Percentiles rank a stretch among this genome's conserved stretches.
phyloP scores from a whole-genome alignment of 176 grass and related monocot species.

The Eragrostis nindensis region DNA sequence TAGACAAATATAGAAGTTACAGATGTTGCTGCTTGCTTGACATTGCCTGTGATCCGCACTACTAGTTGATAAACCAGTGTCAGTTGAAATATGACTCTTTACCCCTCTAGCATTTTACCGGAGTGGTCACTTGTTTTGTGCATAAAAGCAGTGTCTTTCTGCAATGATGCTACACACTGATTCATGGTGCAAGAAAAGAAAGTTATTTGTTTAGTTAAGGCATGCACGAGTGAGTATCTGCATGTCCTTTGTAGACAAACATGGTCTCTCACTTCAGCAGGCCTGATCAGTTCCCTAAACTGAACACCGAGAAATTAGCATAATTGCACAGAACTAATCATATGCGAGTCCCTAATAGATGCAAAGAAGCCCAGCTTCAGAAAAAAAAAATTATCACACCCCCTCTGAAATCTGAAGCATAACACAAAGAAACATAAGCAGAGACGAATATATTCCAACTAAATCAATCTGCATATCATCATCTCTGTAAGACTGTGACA shows the following conservation, averaged over 20 bases:
- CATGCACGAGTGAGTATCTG: neutral
- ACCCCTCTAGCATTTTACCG: neutral
- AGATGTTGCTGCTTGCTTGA: slow-evolving; percentile 13
- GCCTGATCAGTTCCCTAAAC: neutral
- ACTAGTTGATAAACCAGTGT: neutral
- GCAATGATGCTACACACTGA: neutral
- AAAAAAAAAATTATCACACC: neutral
- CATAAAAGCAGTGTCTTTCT: neutral
- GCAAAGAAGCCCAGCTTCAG: neutral
- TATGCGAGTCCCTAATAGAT: neutral
- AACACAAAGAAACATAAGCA: neutral
- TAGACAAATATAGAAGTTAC: neutral
- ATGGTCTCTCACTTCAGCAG: neutral
- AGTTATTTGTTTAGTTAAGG: neutral
- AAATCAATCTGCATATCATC: slow-evolving; percentile 11
- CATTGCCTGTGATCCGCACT: neutral
- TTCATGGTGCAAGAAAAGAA: neutral
- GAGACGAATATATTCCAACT: neutral
- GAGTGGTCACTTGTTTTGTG: neutral
- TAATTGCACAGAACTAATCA: neutral
- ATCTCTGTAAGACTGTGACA: neutral
- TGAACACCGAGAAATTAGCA: neutral
- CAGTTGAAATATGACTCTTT: slow-evolving; percentile 14
- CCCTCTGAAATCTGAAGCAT: neutral
- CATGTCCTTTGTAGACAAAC: neutral